Evolutionary conservation across 1,139 yeast species (phyloP).

Genomic region (Yarrowia galli): DNA sequence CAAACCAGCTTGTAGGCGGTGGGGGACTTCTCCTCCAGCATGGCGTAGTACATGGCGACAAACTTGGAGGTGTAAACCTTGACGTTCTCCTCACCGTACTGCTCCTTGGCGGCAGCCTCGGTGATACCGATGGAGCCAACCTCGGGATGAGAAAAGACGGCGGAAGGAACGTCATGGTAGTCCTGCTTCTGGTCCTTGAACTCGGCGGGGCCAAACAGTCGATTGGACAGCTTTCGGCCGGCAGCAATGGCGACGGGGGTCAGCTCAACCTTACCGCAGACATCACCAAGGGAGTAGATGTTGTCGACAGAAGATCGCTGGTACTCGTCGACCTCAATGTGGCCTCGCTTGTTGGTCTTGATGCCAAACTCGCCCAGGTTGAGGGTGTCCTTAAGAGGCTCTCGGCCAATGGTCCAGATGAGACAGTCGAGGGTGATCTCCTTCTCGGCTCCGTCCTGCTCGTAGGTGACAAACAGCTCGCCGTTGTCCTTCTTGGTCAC

Average conservation of each 20-base stretch:
- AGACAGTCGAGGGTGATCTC: constrained; percentile 76
- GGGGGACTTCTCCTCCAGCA: constrained; percentile 67
- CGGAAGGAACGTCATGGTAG: constrained; percentile 86
- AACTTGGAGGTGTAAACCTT: constrained; percentile 84
- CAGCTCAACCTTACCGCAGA: constrained; percentile 81
- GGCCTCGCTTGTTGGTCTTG: constrained; percentile 61
- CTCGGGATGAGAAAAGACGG: constrained; percentile 94
- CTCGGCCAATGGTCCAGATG: constrained; percentile 95
- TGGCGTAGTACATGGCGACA: constrained; percentile 90
- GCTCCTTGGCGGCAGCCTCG: constrained; percentile 74
- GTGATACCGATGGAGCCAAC: constrained; percentile 91
- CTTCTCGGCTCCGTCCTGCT: constrained; percentile 53
- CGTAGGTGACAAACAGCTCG: constrained; percentile 65
- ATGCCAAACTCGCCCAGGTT: constrained; percentile 82
- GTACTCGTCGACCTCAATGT: constrained; percentile 81
- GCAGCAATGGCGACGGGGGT: constrained; percentile 99
- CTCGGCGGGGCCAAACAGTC: constrained; percentile 81
- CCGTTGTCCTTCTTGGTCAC: constrained; percentile 69
- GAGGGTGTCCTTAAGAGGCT: constrained; percentile 67
- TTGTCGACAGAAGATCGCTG: constrained; percentile 79
- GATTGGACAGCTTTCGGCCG: constrained; percentile 89
- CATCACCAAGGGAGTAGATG: constrained; percentile 91
- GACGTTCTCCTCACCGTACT: constrained; percentile 81
- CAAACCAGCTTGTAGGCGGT: constrained; percentile 84
- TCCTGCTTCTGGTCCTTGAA: constrained; percentile 78